Evolutionary conservation across 768 basidiomycete species (phyloP), one percentile per base, ranked within the genome.

Genomic region (Leccinum imitatum): DNA sequence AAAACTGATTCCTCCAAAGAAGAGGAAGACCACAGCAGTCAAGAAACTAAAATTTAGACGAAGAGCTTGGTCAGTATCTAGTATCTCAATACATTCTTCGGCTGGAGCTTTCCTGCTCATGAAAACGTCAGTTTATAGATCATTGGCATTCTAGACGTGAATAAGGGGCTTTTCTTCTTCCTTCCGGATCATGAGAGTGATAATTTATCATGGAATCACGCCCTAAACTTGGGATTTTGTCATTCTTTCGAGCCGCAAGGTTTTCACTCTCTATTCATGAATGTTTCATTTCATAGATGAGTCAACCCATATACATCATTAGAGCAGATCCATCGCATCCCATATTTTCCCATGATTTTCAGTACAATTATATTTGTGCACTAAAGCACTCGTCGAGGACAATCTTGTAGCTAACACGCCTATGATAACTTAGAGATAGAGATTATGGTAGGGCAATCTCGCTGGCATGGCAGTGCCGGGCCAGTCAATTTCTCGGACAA

Each of bases 11-110:
- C n/a, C 19, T 30, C 35, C 4, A 11, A 23, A 41, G 9, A 2
- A 27, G 39, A 51, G 31, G 33, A 25, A 30, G 53, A 33, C 21
- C 35, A 50, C 13, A 14, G 3, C 6, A 44, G 11, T 30, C 23
- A 14, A 39, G 4, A 54, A 53, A 33, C 3, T 4, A 56, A 25
- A 30, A 10, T 11, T 4, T 50, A 52, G 35, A 54, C 7, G 10
- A 60, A 54, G 51, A 46, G 27, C n/a, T 30, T 53, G 55, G 61
- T 68, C 8, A 50, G 57, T 62, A 14, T 58, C 30, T 59, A 23
- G 3, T 23, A 25, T 25, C 25, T 27, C 25, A 27, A 27, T 0
- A 21, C 5, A 52, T 37, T 9, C 30, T 17, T 50, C 8, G 11
- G 15, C 31, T 30, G 33, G 39, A 56, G 51, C 41, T 51, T 31